Conservation (phyloP, 139 green algal species). For the Coelastrella sp. region DNA sequence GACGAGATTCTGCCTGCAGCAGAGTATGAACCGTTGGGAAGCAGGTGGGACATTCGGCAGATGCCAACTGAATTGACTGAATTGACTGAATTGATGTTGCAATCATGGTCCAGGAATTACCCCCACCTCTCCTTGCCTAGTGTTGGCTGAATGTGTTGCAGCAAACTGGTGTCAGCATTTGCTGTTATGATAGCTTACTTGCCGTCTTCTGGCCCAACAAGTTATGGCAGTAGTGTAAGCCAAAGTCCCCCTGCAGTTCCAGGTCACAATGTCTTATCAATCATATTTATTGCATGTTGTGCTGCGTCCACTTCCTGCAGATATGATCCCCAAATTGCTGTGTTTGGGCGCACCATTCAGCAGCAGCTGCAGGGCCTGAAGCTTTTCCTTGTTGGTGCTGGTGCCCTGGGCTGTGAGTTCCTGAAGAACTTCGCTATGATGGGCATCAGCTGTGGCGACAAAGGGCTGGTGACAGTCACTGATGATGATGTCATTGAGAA, state of each 20-base stretch:
- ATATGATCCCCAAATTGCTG: constrained; percentile 92
- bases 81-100: too few species aligned
- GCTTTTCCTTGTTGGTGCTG: constrained; percentile 97
- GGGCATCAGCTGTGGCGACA: constrained; percentile 75
- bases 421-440: constrained; percentile 99
- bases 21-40: constrained; percentile 72
- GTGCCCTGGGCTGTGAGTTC: constrained; percentile 98
- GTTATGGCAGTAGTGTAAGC: too few species aligned
- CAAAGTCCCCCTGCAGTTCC: too few species aligned
- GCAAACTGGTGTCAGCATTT: too few species aligned
- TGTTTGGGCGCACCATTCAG: constrained; percentile 90
- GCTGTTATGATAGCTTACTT: too few species aligned
- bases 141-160: too few species aligned
- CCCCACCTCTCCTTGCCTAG: too few species aligned
- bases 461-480: constrained; percentile 85
- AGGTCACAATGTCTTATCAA: too few species aligned
- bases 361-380: constrained; percentile 79
- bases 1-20: constrained; percentile 66
- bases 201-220: too few species aligned
- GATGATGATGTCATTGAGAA: constrained; percentile 99
- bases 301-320: constrained; percentile 46
- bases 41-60: constrained; percentile 64
- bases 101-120: too few species aligned
- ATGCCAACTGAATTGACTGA: too few species aligned
- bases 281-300: too few species aligned